phyloP scores from a whole-genome alignment of 1,284 basidiomycete species.

The Trametes sp. region DNA sequence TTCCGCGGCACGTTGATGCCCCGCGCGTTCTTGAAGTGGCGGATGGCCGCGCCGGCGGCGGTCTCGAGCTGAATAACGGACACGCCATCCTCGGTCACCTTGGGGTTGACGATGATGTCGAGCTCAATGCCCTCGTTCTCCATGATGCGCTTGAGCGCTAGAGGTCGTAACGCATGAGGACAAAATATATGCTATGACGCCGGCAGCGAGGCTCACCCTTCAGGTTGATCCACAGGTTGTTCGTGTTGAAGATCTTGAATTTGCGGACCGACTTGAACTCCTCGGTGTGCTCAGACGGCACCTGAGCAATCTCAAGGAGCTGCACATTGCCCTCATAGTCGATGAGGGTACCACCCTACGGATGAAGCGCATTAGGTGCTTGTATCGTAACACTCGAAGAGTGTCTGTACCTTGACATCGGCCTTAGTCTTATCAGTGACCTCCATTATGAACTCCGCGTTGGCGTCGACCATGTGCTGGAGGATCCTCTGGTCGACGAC shows the following conservation, averaged over 20 bases:
- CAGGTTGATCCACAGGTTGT: slow-evolving; percentile 98
- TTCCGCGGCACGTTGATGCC: slow-evolving; percentile 98
- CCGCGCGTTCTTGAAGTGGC: slow-evolving; percentile 94
- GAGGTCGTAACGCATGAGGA: slow-evolving; percentile 26
- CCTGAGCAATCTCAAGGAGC: slow-evolving; percentile 98
- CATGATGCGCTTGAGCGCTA: slow-evolving; percentile 90
- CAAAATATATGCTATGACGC: slow-evolving; percentile 7
- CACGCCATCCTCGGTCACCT: slow-evolving; percentile 87
- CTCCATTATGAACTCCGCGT: slow-evolving; percentile 97
- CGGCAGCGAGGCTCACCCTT: slow-evolving; percentile 55
- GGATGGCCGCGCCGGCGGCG: slow-evolving; percentile 97
- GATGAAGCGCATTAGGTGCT: not conserved
- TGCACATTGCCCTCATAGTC: slow-evolving; percentile 96
- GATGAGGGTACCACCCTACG: slow-evolving; percentile 93
- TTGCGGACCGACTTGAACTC: slow-evolving; percentile 97
- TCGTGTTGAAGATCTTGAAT: slow-evolving; percentile 98
- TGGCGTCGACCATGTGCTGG: slow-evolving; percentile 90
- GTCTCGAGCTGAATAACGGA: slow-evolving; percentile 92
- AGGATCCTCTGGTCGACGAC: slow-evolving; percentile 88
- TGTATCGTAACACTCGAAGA: not conserved
- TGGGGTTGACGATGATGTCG: slow-evolving; percentile 96
- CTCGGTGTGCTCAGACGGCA: slow-evolving; percentile 96
- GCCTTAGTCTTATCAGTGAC: slow-evolving; percentile 99
- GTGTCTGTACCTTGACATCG: slow-evolving; percentile 98
- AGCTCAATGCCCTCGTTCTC: slow-evolving; percentile 91